Conservation (phyloP, 768 basidiomycete genomes). For the Lactarius quietus region DNA sequence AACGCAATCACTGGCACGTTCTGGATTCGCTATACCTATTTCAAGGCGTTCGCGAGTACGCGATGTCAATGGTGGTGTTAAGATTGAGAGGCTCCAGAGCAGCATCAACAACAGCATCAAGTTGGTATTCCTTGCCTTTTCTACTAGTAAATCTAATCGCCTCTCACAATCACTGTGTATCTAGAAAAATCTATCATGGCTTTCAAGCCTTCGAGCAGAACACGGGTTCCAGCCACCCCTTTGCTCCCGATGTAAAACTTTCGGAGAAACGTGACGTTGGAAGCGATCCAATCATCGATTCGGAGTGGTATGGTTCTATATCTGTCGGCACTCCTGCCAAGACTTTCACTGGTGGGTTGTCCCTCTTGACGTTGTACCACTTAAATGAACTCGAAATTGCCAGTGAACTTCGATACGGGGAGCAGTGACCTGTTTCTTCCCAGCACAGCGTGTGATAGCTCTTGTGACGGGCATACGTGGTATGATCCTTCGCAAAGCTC, state of each 20-base stretch:
- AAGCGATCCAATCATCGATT: background rate
- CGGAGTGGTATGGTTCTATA: constrained; percentile 12
- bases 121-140: background rate
- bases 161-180: too few relatives aligned
- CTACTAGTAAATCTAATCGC: background rate
- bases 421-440: constrained; percentile 36
- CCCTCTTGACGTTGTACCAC: background rate
- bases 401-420: constrained; percentile 40
- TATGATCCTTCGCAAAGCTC: constrained; percentile 10
- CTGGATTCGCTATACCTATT: constrained; percentile 10
- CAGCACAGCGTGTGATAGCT: constrained; percentile 28
- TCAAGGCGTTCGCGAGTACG: background rate
- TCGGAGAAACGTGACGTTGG: background rate
- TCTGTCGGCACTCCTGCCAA: constrained; percentile 15
- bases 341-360: constrained; percentile 4
- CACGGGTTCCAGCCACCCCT: background rate
- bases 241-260: background rate
- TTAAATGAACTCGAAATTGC: too few relatives aligned
- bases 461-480: constrained; percentile 28
- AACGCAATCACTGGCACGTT: too few relatives aligned
- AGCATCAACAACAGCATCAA: background rate
- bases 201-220: constrained; percentile 6
- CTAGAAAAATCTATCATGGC: constrained; percentile 12
- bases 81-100: too few relatives aligned
- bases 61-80: too few relatives aligned